These are phyloP conservation scores for Acer saccharum DNA, from an alignment of 345 rosid genomes.

Conservation along the genomic window DNA sequence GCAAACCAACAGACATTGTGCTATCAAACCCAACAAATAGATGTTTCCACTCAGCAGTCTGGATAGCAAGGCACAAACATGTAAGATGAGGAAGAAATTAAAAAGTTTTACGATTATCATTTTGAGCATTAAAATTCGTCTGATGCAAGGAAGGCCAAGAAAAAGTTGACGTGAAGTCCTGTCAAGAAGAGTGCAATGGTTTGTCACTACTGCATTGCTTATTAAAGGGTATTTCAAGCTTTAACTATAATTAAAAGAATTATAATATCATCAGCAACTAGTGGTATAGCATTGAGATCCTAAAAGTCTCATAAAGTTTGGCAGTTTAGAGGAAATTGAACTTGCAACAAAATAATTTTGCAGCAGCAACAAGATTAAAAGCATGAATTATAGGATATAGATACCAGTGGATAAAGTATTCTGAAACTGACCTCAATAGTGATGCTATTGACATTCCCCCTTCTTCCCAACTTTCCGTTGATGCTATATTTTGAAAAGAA, in stretches of 20 bases:
- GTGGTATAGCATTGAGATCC: neutral
- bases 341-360: neutral
- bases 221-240: neutral
- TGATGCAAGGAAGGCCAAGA: neutral
- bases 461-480: constrained; percentile 69
- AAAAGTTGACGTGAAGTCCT: neutral
- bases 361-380: neutral
- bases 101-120: neutral
- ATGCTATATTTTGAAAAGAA: constrained; percentile 85
- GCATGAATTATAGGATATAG: neutral
- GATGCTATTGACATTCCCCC: constrained; percentile 53
- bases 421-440: constrained; percentile 67
- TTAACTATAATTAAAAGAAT: neutral
- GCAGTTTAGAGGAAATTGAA: neutral
- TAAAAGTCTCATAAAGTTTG: neutral
- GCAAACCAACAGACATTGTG: constrained; percentile 69
- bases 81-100: constrained; percentile 19
- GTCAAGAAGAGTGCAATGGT: neutral
- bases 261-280: neutral
- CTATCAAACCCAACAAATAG: constrained; percentile 90
- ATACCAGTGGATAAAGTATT: neutral
- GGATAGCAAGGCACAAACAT: constrained; percentile 26
- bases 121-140: neutral
- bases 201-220: neutral
- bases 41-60: constrained; percentile 67